phyloP scores from a whole-genome alignment of 352 stramenopile genomes.

The Phytophthora quininea region DNA sequence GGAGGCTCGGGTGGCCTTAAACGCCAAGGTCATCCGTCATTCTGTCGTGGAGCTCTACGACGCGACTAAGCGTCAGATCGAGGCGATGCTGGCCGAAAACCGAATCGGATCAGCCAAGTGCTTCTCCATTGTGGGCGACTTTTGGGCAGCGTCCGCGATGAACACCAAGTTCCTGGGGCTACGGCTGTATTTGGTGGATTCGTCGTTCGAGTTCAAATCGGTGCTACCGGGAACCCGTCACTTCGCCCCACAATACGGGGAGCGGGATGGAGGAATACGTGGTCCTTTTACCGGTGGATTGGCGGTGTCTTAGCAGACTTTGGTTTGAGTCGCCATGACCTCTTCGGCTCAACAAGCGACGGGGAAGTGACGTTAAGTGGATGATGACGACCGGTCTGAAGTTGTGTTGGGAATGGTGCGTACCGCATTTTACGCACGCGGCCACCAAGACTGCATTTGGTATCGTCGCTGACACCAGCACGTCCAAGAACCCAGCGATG shows the following conservation, averaged over 20 bases:
- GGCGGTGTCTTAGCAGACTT: neutral
- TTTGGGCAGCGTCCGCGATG: slow-evolving; percentile 1
- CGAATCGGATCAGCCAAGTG: too few relatives aligned
- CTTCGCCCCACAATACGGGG: slow-evolving; percentile 3
- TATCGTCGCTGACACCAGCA: neutral
- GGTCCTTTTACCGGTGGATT: slow-evolving; percentile 3
- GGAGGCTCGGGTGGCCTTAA: slow-evolving; percentile 1
- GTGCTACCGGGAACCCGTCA: slow-evolving; percentile 9
- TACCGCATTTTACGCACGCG: neutral
- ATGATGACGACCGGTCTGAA: neutral
- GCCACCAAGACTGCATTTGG: slow-evolving; percentile 1
- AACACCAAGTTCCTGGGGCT: slow-evolving; percentile 1
- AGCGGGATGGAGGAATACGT: slow-evolving; percentile 1
- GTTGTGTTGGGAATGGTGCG: neutral
- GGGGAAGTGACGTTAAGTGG: neutral
- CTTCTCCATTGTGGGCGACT: slow-evolving; percentile 1
- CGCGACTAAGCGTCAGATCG: too few relatives aligned
- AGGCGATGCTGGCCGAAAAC: too few relatives aligned
- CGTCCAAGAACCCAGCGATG: neutral
- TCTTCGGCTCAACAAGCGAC: neutral
- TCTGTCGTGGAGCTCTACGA: neutral
- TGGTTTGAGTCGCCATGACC: neutral
- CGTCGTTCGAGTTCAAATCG: neutral
- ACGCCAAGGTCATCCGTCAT: neutral
- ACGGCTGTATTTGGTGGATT: neutral